Conservation (phyloP, 352 stramenopile genomes). For the Lagenidium giganteum region DNA sequence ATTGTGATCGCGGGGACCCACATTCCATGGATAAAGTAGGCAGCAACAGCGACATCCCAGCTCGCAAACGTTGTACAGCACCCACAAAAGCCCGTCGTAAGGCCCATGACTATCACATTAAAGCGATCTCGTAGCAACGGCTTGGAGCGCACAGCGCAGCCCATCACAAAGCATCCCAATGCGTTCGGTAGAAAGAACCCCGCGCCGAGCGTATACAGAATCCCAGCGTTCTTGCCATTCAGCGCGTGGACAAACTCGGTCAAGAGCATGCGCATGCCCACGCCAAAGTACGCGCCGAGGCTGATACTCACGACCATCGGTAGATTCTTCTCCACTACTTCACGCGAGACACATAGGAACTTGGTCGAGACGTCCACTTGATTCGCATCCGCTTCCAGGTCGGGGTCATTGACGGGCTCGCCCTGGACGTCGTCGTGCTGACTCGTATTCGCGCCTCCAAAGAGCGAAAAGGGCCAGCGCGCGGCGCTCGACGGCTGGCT, state of each 20-base stretch:
- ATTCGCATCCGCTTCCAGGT: slow-evolving; percentile 7
- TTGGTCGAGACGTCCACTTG: slow-evolving; percentile 9
- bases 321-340: slow-evolving; percentile 9
- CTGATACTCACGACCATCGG: slow-evolving; percentile 15
- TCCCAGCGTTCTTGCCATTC: not conserved
- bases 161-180: slow-evolving; percentile 27
- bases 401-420: slow-evolving; percentile 11
- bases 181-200: slow-evolving; percentile 23
- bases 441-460: too few species aligned
- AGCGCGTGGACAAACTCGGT: slow-evolving; percentile 12
- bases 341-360: slow-evolving; percentile 10
- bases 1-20: slow-evolving; percentile 11
- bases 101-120: slow-evolving; percentile 12
- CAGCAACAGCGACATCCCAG: slow-evolving; percentile 20
- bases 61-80: slow-evolving; percentile 30
- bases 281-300: slow-evolving; percentile 18
- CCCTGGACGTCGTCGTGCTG: slow-evolving; percentile 7
- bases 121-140: slow-evolving; percentile 16
- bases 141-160: slow-evolving; percentile 13
- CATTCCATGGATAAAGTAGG: slow-evolving; percentile 13
- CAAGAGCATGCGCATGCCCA: slow-evolving; percentile 11
- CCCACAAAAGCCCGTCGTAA: slow-evolving; percentile 30
- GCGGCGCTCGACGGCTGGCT: too few species aligned
- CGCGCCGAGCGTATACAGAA: slow-evolving; percentile 12
- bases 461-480: too few species aligned